Base-by-base conservation (phyloP, 768 basidiomycete species). In the Rhizopogon rudus region DNA sequence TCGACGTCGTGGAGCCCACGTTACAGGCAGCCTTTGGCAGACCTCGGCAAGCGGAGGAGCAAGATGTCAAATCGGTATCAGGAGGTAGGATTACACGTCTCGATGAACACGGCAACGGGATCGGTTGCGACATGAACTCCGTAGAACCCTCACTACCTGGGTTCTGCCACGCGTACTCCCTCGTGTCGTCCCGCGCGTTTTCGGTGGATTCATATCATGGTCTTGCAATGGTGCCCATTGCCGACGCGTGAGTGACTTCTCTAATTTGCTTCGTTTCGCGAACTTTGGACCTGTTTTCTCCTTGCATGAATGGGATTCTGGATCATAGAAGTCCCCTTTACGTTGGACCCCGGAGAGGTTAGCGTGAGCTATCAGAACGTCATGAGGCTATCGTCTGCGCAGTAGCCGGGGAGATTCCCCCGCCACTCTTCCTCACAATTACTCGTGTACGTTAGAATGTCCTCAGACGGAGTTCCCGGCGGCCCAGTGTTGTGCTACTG, bases 181-280 rank as follows among this genome's bases (percentile, higher is more conserved):
- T 93, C 35, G 88, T 95, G 50, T 88, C 86, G 3, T 88, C 91
- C 4, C 78, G 93, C 40, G 87, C 91, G 3, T 95, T 95, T 70
- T 74, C 90, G 56, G 82, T 93, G 57, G 93, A 95, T 68, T 77
- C 81, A 6, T 93, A 83, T 65, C 91, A 92, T 65, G 83, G 83
- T 6, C 73, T 94, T 16, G 80, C 87, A 1, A 87, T 96, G 80
- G 88, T 92, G 17, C 91, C 93, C 4, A 80, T 93, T 59, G 90
- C 90, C 33, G 93, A 94, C 71, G 79, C 80, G 88, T 91, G 65
- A 68, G 85, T 79, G 12, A 20, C 16, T 33, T 22, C 28, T 54
- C 40, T 31, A 6, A 28, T 22, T 52, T 40, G 8, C 12, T 40
- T 51, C 48, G 9, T 31, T 22, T 35, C 37, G 35, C 35, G 48